Conservation (phyloP, 768 basidiomycete species). For the Trametes coccinea region DNA sequence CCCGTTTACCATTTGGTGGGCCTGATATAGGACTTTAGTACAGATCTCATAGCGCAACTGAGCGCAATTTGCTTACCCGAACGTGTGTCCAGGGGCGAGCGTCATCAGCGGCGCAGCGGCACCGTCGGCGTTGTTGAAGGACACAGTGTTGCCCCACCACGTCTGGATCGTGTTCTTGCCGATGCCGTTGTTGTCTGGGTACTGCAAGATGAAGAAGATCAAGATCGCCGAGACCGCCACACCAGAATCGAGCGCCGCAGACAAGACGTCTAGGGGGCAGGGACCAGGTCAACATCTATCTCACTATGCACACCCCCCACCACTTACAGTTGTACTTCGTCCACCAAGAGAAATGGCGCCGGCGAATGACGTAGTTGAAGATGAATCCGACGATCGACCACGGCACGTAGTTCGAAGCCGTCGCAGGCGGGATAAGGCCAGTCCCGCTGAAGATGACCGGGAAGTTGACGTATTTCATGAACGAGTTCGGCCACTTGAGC, state of each 20-base stretch:
- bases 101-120: constrained; percentile 26
- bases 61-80: constrained; percentile 29
- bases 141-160: constrained; percentile 43
- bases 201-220: constrained; percentile 38
- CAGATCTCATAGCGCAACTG: not conserved
- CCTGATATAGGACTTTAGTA: not conserved
- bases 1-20: constrained; percentile 8
- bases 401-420: constrained; percentile 42
- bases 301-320: not conserved
- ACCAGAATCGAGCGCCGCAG: constrained; percentile 75
- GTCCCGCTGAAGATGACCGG: constrained; percentile 45
- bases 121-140: constrained; percentile 35
- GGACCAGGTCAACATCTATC: not conserved
- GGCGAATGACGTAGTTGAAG: constrained; percentile 41
- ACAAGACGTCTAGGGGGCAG: constrained; percentile 56
- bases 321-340: constrained; percentile 39
- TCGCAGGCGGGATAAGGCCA: constrained; percentile 43
- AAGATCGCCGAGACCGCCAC: constrained; percentile 33
- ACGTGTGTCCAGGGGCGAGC: constrained; percentile 25
- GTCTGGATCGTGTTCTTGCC: constrained; percentile 34
- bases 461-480: constrained; percentile 39
- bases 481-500: constrained; percentile 62
- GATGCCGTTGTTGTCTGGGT: constrained; percentile 35
- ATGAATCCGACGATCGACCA: constrained; percentile 40
- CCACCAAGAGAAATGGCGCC: constrained; percentile 42